These are phyloP conservation scores for Colletotrichum filicis DNA, from an alignment of 2,329 filamentous ascomycete species.

Conservation along the genomic window DNA sequence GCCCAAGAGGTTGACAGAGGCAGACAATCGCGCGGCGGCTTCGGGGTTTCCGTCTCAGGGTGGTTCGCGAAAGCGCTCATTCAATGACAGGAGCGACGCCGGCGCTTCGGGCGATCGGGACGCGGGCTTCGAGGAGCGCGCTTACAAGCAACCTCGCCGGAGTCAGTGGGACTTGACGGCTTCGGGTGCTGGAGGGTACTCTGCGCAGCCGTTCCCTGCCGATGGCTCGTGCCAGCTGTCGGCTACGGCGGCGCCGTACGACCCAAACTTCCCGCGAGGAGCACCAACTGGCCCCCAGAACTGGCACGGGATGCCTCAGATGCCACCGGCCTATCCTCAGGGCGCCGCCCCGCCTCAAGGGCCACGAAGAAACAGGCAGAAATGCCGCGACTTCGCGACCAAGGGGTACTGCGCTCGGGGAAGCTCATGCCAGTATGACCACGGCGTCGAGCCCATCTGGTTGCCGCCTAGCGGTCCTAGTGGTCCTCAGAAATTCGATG, in stretches of 20 bases:
- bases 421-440: slow-evolving; percentile 75
- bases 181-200: slow-evolving; percentile 27
- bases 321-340: slow-evolving; percentile 2
- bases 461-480: slow-evolving; percentile 20
- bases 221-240: slow-evolving; percentile 31
- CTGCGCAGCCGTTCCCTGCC: background rate
- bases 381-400: slow-evolving; percentile 77
- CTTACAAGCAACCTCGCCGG: slow-evolving; percentile 70
- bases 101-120: slow-evolving; percentile 40
- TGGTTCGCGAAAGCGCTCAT: slow-evolving; percentile 48
- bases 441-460: slow-evolving; percentile 56
- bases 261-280: slow-evolving; percentile 55
- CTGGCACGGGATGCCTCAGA: slow-evolving; percentile 12
- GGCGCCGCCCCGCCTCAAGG: background rate
- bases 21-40: slow-evolving; percentile 26
- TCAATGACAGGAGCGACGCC: slow-evolving; percentile 43
- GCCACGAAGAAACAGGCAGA: slow-evolving; percentile 51
- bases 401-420: slow-evolving; percentile 79
- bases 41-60: slow-evolving; percentile 35
- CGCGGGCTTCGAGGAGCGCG: slow-evolving; percentile 49
- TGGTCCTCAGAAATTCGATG: slow-evolving; percentile 16
- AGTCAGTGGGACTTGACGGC: slow-evolving; percentile 51
- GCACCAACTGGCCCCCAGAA: slow-evolving; percentile 16
- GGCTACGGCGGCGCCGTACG: slow-evolving; percentile 58
- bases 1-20: slow-evolving; percentile 40